phyloP scores from a whole-genome alignment of 73 alveolate genomes.

The Symbiodinium pilosum region DNA sequence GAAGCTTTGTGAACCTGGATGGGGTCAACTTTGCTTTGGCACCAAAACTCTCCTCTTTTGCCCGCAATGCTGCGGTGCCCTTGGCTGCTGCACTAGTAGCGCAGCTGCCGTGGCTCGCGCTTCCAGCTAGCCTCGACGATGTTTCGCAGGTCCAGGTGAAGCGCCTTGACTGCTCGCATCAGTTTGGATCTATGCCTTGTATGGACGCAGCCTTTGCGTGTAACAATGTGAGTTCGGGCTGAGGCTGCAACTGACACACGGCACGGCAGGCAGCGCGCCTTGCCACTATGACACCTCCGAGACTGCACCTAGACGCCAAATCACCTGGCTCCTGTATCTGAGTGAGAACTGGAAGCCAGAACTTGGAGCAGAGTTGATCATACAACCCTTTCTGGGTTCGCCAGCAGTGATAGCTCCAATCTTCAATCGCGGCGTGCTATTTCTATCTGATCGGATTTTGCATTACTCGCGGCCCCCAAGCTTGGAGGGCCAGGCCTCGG shows the following conservation, averaged over 20 bases:
- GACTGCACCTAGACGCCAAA: slow-evolving; percentile 76
- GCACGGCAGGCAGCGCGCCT: slow-evolving; percentile 47
- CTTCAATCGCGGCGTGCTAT: slow-evolving; percentile 59
- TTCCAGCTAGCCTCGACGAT: not conserved
- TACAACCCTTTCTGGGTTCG: slow-evolving; percentile 67
- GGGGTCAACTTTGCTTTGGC: not conserved
- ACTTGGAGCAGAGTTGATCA: slow-evolving; percentile 49
- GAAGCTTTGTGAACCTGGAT: not conserved
- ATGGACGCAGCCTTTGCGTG: not conserved
- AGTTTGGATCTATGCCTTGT: not conserved
- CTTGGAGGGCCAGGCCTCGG: not conserved
- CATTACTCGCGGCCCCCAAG: slow-evolving; percentile 73
- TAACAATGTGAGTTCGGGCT: not conserved
- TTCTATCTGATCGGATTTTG: slow-evolving; percentile 61
- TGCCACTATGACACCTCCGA: slow-evolving; percentile 91
- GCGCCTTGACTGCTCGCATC: not conserved
- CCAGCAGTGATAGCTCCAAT: slow-evolving; percentile 12
- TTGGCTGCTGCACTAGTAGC: not conserved
- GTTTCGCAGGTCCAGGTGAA: slow-evolving; percentile 1
- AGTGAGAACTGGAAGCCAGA: slow-evolving; percentile 16
- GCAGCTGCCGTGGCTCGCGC: slow-evolving; percentile 9
- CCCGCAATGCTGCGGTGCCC: not conserved
- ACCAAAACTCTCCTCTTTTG: not conserved
- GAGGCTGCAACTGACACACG: slow-evolving; percentile 66
- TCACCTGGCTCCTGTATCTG: slow-evolving; percentile 63